These are phyloP conservation scores for Kuraishia hungarica DNA, from an alignment of 805 yeast genomes.

Conservation along the genomic window DNA sequence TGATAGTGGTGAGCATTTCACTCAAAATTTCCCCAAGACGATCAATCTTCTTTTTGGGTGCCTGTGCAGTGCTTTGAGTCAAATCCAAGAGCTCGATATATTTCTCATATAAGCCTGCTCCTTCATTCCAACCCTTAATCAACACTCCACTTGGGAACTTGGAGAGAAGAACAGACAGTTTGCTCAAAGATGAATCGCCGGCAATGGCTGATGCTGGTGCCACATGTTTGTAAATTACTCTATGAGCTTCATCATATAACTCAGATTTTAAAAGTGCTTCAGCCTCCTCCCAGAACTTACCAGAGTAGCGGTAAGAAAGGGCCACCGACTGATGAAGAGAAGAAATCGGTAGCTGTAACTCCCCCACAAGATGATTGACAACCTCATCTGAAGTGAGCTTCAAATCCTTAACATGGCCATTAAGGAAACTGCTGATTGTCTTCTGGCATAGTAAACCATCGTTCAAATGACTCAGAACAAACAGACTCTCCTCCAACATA, in stretches of 20 bases:
- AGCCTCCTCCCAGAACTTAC: constrained; percentile 52
- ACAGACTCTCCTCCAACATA: constrained; percentile 51
- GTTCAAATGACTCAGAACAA: constrained; percentile 48
- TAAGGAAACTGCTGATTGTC: not conserved
- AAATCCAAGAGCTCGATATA: constrained; percentile 30
- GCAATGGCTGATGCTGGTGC: constrained; percentile 68
- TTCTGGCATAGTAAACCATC: constrained; percentile 26
- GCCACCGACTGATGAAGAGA: constrained; percentile 53
- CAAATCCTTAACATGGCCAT: not conserved
- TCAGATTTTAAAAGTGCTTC: constrained; percentile 54
- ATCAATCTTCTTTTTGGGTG: constrained; percentile 2
- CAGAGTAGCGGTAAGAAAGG: constrained; percentile 35
- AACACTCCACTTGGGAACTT: constrained; percentile 33
- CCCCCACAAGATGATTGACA: not conserved
- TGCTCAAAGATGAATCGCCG: constrained; percentile 20
- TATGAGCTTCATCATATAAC: constrained; percentile 56
- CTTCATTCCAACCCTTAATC: constrained; percentile 43
- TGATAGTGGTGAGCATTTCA: constrained; percentile 36
- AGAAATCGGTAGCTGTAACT: not conserved
- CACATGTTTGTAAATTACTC: constrained; percentile 40
- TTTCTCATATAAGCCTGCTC: constrained; percentile 49
- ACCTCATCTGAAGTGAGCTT: not conserved
- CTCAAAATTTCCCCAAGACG: constrained; percentile 20
- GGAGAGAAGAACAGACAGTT: constrained; percentile 27
- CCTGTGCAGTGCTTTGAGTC: not conserved